These are phyloP conservation scores for Mucor plumbeus DNA, from an alignment of 371 early-diverging fungal species.

Conservation along the genomic window DNA sequence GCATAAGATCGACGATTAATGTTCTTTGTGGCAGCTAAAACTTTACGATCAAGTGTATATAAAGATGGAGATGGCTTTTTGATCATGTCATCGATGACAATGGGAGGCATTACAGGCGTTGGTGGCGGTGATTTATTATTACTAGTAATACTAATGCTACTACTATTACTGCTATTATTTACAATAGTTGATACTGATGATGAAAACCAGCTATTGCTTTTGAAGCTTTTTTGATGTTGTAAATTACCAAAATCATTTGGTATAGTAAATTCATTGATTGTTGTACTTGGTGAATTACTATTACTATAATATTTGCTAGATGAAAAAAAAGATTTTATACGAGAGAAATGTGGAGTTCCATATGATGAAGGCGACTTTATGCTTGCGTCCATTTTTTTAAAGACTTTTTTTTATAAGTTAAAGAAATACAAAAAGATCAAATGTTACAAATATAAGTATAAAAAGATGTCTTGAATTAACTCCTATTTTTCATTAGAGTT, in stretches of 20 bases:
- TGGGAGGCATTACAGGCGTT: constrained; percentile 5
- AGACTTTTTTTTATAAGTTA: neutral
- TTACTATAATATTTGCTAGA: neutral
- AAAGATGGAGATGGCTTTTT: constrained; percentile 14
- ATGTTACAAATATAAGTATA: neutral
- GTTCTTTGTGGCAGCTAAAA: neutral
- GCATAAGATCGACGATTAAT: constrained; percentile 70
- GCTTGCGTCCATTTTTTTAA: constrained; percentile 8
- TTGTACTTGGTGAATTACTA: neutral
- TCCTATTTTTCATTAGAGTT: constrained; percentile 15
- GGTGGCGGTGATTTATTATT: constrained; percentile 4
- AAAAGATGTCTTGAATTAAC: neutral
- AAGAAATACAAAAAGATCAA: constrained; percentile 10
- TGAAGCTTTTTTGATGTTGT: constrained; percentile 23
- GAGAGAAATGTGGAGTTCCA: constrained; percentile 33
- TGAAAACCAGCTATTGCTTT: constrained; percentile 34
- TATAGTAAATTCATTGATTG: constrained; percentile 19
- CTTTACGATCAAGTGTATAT: constrained; percentile 7
- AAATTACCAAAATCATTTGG: constrained; percentile 37
- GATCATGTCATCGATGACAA: constrained; percentile 9
- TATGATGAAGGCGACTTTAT: constrained; percentile 33
- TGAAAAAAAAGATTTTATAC: constrained; percentile 27
- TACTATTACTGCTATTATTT: constrained; percentile 2
- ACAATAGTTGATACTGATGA: constrained; percentile 1
- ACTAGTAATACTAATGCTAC: constrained; percentile 3